Conservation (phyloP, 129 eudicot genomes). For the Flaveria trinervia region DNA sequence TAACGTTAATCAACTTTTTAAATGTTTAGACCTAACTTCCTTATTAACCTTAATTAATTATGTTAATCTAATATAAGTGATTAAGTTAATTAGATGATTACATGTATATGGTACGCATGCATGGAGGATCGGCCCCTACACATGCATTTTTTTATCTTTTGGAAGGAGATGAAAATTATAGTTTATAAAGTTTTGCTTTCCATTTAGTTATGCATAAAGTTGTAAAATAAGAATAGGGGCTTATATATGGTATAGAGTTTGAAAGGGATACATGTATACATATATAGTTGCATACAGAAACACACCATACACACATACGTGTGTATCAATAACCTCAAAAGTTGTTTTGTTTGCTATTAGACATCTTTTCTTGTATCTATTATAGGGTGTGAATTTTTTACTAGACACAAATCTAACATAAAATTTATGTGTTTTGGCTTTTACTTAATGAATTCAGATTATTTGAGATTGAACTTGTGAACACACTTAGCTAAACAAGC, state of each 20-base stretch:
- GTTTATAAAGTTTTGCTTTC: neutral
- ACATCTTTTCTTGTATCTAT: neutral
- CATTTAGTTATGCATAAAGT: neutral
- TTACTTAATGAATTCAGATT: no score
- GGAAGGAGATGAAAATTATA: neutral
- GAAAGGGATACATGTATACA: neutral
- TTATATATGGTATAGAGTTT: neutral
- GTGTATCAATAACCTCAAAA: neutral
- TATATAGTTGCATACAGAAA: neutral
- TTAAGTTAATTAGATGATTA: conserved; percentile 4
- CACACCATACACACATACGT: neutral
- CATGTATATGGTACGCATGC: conserved; percentile 12
- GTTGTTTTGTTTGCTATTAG: neutral
- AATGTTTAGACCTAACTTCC: conserved; percentile 53
- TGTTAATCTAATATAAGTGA: conserved; percentile 3
- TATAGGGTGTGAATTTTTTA: neutral
- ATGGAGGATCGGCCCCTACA: conserved; percentile 11
- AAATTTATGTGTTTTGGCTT: neutral
- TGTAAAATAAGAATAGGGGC: neutral
- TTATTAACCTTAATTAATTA: conserved; percentile 20
- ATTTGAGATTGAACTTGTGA: neutral
- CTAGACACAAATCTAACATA: neutral
- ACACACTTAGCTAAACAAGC: neutral
- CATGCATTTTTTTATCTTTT: conserved; percentile 3
- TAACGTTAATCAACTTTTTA: conserved; percentile 34